phyloP scores from a whole-genome alignment of 192 early-diverging fungal genomes.

The Coemansia sp. region DNA sequence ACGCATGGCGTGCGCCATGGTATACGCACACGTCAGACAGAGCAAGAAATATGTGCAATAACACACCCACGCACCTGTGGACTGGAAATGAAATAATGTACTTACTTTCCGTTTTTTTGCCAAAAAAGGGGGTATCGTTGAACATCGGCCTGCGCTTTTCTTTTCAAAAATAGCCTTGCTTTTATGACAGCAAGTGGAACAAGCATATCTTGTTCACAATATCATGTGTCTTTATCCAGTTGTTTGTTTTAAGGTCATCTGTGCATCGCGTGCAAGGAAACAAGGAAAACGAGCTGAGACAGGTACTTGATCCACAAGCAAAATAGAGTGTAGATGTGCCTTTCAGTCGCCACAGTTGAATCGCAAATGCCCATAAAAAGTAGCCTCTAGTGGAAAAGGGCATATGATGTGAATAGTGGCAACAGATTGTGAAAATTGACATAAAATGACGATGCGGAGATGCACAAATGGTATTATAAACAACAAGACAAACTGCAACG shows the following conservation, averaged over 20 bases:
- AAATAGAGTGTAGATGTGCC: background rate
- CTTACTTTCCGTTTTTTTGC: background rate
- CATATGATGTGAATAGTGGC: no score
- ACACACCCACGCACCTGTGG: background rate
- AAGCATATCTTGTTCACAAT: background rate
- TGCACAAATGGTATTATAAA: no score
- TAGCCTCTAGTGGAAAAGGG: no score
- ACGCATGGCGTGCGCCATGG: background rate
- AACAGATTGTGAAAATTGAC: no score
- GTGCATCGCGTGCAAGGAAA: background rate
- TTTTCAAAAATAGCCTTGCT: no score
- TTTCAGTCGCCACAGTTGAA: background rate
- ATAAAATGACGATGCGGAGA: no score
- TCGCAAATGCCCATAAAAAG: no score
- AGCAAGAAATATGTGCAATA: background rate
- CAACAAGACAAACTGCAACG: no score
- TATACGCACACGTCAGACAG: background rate
- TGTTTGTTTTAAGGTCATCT: background rate
- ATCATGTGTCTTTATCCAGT: background rate
- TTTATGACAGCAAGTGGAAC: background rate
- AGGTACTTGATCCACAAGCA: no score
- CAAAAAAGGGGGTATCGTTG: no score
- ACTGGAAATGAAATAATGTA: background rate
- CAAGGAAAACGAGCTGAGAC: no score
- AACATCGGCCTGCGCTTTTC: no score